Percentiles rank a stretch among this genome's conserved stretches.
Evolutionary conservation across 805 yeast genomes (phyloP).

Genomic region (Kluyveromyces wickerhamii): DNA sequence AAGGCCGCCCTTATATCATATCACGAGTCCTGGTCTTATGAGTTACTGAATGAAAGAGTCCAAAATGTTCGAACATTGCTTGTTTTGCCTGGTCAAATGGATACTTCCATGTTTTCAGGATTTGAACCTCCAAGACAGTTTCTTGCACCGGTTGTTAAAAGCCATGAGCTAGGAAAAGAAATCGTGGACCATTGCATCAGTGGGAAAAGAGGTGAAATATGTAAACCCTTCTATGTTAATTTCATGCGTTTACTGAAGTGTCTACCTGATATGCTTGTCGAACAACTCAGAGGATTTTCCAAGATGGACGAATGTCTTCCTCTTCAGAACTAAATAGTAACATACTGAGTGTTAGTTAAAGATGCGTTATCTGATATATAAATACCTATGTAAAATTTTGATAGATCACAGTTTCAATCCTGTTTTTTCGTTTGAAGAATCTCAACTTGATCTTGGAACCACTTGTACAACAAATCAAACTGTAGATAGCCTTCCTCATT

Average conservation of each 20-base stretch:
- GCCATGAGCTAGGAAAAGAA: constrained; percentile 45
- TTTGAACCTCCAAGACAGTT: constrained; percentile 65
- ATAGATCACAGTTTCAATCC: constrained; percentile 30
- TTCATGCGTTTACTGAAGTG: constrained; percentile 61
- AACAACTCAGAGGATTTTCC: constrained; percentile 39
- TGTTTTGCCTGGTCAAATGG: constrained; percentile 78
- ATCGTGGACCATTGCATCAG: constrained; percentile 46
- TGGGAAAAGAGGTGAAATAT: constrained; percentile 66
- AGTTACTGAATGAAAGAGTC: constrained; percentile 40
- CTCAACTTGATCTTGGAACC: constrained; percentile 31
- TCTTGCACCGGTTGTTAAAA: constrained; percentile 72
- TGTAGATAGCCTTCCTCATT: constrained; percentile 37
- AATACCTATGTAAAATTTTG: too few species aligned
- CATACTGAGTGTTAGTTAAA: too few species aligned
- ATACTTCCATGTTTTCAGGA: constrained; percentile 66
- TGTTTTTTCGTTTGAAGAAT: constrained; percentile 32
- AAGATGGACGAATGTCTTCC: constrained; percentile 56
- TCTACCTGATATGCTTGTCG: constrained; percentile 51
- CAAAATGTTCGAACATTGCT: constrained; percentile 61
- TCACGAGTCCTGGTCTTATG: constrained; percentile 76
- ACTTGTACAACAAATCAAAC: constrained; percentile 33
- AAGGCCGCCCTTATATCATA: constrained; percentile 78
- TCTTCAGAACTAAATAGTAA: too few species aligned
- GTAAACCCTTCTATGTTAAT: constrained; percentile 65
- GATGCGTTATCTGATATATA: too few species aligned